Conservation (phyloP, 495 filamentous ascomycete genomes). For the Pseudomonodictys pantanalensis region DNA sequence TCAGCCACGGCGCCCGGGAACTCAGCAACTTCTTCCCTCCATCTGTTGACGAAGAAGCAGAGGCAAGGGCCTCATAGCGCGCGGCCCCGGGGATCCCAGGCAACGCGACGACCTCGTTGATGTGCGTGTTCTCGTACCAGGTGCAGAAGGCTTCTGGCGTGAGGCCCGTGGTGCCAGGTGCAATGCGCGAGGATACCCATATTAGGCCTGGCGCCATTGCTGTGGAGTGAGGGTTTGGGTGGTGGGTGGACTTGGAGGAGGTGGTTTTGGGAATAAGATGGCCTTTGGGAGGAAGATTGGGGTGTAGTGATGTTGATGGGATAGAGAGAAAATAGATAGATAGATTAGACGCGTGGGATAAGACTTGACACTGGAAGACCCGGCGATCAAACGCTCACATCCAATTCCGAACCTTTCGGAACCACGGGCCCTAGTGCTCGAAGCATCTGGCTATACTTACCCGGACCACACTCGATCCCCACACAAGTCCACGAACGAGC, state of each 20-base stretch:
- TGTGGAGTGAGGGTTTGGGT: background rate
- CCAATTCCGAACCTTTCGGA: background rate
- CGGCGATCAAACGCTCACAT: background rate
- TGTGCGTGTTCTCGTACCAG: conserved; percentile 37
- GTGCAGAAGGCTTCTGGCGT: conserved; percentile 16
- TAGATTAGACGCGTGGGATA: background rate
- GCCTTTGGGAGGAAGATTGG: too few species aligned
- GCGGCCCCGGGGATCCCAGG: conserved; percentile 26
- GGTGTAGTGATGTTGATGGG: background rate
- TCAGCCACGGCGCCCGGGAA: conserved; percentile 26
- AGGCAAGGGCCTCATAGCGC: conserved; percentile 21
- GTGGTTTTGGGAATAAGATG: background rate
- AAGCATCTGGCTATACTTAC: background rate
- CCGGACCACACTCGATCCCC: background rate
- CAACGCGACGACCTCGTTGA: conserved; percentile 28
- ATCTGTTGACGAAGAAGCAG: background rate
- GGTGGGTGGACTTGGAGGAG: background rate
- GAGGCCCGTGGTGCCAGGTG: conserved; percentile 6
- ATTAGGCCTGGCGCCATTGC: conserved; percentile 29
- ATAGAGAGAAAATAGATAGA: background rate
- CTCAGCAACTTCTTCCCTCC: background rate
- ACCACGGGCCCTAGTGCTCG: background rate
- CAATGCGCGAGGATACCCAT: conserved; percentile 29
- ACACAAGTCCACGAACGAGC: background rate
- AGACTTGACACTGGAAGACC: background rate